A percentile compares a stretch with the other conserved stretches of the same genome.
Conservation (phyloP, 345 rosid genomes). For the Anacardium occidentale region DNA sequence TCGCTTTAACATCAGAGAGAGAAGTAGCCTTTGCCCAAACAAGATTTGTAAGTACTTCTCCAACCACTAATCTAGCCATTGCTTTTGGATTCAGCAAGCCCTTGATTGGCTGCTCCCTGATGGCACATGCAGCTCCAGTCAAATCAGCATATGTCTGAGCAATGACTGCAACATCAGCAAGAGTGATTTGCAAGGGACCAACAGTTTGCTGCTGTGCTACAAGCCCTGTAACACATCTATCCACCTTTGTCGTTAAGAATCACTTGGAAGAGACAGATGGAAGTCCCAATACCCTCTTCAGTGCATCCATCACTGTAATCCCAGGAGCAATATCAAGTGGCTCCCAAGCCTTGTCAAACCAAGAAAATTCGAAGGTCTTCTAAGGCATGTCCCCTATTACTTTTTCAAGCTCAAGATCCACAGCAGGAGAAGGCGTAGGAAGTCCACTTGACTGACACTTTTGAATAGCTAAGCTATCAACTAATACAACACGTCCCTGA, state of each 20-base stretch:
- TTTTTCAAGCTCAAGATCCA: constrained; percentile 88
- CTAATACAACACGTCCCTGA: constrained; percentile 66
- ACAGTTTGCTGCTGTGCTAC: constrained; percentile 98
- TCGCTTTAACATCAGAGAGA: constrained; percentile 87
- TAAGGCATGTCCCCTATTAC: constrained; percentile 97
- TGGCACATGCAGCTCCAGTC: constrained; percentile 90
- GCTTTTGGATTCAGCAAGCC: constrained; percentile 87
- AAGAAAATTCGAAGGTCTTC: constrained; percentile 70
- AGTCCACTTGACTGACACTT: constrained; percentile 54
- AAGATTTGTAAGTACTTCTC: constrained; percentile 90
- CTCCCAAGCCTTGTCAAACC: constrained; percentile 47
- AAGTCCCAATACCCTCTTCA: constrained; percentile 79
- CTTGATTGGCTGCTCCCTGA: constrained; percentile 91
- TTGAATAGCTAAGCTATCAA: constrained; percentile 61
- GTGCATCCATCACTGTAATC: constrained; percentile 69
- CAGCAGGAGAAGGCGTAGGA: constrained; percentile 80
- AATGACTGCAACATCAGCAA: constrained; percentile 94
- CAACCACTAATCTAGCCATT: constrained; percentile 91
- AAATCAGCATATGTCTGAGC: constrained; percentile 75
- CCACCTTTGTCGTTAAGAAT: constrained; percentile 88
- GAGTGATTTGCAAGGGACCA: constrained; percentile 87
- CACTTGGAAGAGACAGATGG: constrained; percentile 86
- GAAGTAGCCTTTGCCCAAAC: constrained; percentile 91
- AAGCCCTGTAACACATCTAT: constrained; percentile 92
- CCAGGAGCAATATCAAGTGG: constrained; percentile 90